A percentile compares a stretch with the other conserved stretches of the same genome.
These are phyloP conservation scores for Phytophthora tentaculata DNA, from an alignment of 352 stramenopile species.

Conservation along the genomic window DNA sequence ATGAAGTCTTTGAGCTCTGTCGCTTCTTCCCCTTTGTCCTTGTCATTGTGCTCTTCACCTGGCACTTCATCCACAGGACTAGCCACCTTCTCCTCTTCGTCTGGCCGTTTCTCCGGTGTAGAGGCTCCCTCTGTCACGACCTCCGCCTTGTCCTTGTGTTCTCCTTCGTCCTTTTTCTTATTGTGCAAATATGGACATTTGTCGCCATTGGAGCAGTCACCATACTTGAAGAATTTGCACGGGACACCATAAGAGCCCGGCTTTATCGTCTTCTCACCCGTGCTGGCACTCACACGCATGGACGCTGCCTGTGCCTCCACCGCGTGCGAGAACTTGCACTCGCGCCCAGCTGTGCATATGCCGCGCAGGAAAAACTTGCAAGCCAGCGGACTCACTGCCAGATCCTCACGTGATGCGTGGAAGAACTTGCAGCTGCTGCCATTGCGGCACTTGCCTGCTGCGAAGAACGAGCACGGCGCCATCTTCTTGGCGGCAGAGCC, in stretches of 20 bases:
- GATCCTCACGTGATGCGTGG: slow-evolving; percentile 50
- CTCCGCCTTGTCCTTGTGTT: slow-evolving; percentile 39
- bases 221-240: slow-evolving; percentile 80
- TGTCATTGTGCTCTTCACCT: slow-evolving; percentile 21
- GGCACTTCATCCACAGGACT: slow-evolving; percentile 14
- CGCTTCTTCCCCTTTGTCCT: slow-evolving; percentile 40
- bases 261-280: slow-evolving; percentile 48
- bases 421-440: slow-evolving; percentile 72
- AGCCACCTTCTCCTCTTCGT: slow-evolving; percentile 44
- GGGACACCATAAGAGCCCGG: slow-evolving; percentile 55
- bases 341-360: slow-evolving; percentile 62
- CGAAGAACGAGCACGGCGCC: slow-evolving; percentile 72
- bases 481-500: slow-evolving; percentile 23
- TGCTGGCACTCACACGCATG: slow-evolving; percentile 45
- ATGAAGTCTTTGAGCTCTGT: slow-evolving; percentile 78
- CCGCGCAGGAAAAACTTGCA: slow-evolving; percentile 83
- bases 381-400: slow-evolving; percentile 45
- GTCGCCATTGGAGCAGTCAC: slow-evolving; percentile 64
- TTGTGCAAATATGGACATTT: slow-evolving; percentile 75
- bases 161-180: slow-evolving; percentile 31
- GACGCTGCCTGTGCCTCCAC: slow-evolving; percentile 22
- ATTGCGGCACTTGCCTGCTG: slow-evolving; percentile 71
- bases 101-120: slow-evolving; percentile 19
- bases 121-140: slow-evolving; percentile 34
- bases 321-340: slow-evolving; percentile 74